phyloP scores from a whole-genome alignment of 306 rosid genomes.

The Astragalus glycyphyllos region DNA sequence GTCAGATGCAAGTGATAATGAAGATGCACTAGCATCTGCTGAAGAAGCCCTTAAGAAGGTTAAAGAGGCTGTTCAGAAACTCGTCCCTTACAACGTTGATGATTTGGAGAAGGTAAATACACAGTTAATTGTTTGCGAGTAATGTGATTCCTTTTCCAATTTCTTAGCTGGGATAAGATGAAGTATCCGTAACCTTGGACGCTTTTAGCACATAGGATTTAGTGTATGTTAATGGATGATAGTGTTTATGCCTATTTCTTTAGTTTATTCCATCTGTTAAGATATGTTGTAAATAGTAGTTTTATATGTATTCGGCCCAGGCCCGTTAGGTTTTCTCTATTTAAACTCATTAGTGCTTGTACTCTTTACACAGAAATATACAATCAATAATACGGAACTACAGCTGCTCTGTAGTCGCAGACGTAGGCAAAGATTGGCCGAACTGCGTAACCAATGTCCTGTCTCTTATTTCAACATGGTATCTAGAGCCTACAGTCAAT shows the following conservation, averaged over 20 bases:
- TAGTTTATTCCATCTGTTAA: too few relatives aligned
- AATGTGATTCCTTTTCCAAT: slow-evolving; percentile 17
- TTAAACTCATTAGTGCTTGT: too few relatives aligned
- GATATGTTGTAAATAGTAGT: too few relatives aligned
- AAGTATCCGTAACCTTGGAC: slow-evolving; percentile 2
- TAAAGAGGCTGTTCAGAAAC: slow-evolving; percentile 80
- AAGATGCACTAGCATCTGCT: slow-evolving; percentile 75
- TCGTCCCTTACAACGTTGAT: slow-evolving; percentile 65
- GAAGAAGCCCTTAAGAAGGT: slow-evolving; percentile 87
- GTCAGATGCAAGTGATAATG: slow-evolving; percentile 80
- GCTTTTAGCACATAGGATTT: background rate
- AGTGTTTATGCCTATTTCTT: slow-evolving; percentile 19
- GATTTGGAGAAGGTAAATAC: slow-evolving; percentile 69
- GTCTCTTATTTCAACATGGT: too few relatives aligned
- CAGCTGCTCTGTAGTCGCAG: too few relatives aligned
- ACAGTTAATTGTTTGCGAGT: slow-evolving; percentile 22
- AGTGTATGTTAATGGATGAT: slow-evolving; percentile 22
- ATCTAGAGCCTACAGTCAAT: too few relatives aligned
- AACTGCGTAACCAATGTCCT: too few relatives aligned
- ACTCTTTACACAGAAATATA: too few relatives aligned
- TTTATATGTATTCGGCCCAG: too few relatives aligned
- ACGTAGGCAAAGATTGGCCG: too few relatives aligned
- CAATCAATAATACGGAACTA: too few relatives aligned
- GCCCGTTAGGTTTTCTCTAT: too few relatives aligned
- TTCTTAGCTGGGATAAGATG: slow-evolving; percentile 26